Evolutionary conservation across 352 stramenopile genomes (phyloP), one percentile per base, ranked within the genome.

Genomic region (Phytophthora tentaculata): DNA sequence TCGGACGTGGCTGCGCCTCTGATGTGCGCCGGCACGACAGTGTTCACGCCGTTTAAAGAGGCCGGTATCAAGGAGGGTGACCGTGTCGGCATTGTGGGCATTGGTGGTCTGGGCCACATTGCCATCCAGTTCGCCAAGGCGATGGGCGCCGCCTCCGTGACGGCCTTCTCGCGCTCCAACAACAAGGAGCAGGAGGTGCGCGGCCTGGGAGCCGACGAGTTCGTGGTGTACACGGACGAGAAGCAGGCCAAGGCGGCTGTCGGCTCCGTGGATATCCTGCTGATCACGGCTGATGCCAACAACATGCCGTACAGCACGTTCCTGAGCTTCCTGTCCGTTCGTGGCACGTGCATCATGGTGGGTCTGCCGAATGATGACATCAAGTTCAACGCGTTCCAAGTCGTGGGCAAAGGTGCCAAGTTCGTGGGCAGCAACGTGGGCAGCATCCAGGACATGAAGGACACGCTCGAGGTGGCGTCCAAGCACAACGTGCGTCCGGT

Each of bases 11-110:
- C 81, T 1, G 88, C 83, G 2, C 81, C 86, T 24, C 62, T 97
- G 41, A 61, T 97, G 52, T 97, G 91, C 70, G 90, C 88, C n/a
- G 90, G 90, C 32, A 86, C 88, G 56, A 97, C 90, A 0, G 84
- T 82, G 28, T 97, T 81, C 74, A 88, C 79, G 37, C 91, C 90
- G 9, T 67, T 96, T 43, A 81, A 80, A 65, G 66, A 82, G 45
- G 78, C 54, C 8, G 76, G 76, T 49, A 71, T 88, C 23, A 73
- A 87, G 64, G 28, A 61, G 5, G 81, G 79, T 17, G 64, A 85
- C 51, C 83, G 75, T 10, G 75, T 97, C 1, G 90, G 75, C 12
- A 73, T 97, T 14, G 71, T 90, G 5, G 91, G 91, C n/a, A 49
- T 49, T 49, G 43, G 43, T 7, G 43, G 43, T n/a, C 43, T 49